phyloP scores from a whole-genome alignment of 2,329 filamentous ascomycete species.

The Cercospora beticola region DNA sequence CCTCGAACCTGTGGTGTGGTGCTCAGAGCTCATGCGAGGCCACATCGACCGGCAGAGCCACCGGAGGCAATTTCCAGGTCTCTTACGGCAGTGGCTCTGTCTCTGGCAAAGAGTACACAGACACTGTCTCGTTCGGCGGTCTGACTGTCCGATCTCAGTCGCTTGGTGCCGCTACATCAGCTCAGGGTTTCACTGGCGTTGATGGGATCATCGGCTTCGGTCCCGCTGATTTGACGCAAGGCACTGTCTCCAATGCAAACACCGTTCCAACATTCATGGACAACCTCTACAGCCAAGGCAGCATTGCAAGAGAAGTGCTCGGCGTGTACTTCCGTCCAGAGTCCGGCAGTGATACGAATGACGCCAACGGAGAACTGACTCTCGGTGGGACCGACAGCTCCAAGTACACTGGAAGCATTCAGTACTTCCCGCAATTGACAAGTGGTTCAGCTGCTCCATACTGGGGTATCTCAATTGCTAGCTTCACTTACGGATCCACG shows the following conservation, averaged over 20 bases:
- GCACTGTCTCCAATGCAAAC: slow-evolving; percentile 25
- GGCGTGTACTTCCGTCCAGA: slow-evolving; percentile 28
- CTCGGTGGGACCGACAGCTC: slow-evolving; percentile 50
- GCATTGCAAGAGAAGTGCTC: slow-evolving; percentile 25
- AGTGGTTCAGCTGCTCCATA: slow-evolving; percentile 56
- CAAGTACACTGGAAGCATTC: slow-evolving; percentile 57
- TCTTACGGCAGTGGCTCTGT: slow-evolving; percentile 26
- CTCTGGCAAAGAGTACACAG: slow-evolving; percentile 25
- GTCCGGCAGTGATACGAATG: slow-evolving; percentile 23
- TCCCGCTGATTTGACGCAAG: slow-evolving; percentile 23
- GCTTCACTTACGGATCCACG: slow-evolving; percentile 24
- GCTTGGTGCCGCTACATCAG: slow-evolving; percentile 19
- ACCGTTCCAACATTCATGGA: slow-evolving; percentile 28
- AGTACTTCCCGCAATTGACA: slow-evolving; percentile 56
- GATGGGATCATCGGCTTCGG: slow-evolving; percentile 27
- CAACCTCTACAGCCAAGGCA: slow-evolving; percentile 24
- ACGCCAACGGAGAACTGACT: slow-evolving; percentile 25
- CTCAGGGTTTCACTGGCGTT: slow-evolving; percentile 21
- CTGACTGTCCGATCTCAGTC: slow-evolving; percentile 21
- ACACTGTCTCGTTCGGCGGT: slow-evolving; percentile 22
- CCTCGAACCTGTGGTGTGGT: slow-evolving; percentile 28
- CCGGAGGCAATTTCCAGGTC: slow-evolving; percentile 19
- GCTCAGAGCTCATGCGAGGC: slow-evolving; percentile 23
- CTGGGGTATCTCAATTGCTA: slow-evolving; percentile 24
- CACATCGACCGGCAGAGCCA: slow-evolving; percentile 22